phyloP scores from a whole-genome alignment of 148 eudicot genomes.

The Oxyria digyna region DNA sequence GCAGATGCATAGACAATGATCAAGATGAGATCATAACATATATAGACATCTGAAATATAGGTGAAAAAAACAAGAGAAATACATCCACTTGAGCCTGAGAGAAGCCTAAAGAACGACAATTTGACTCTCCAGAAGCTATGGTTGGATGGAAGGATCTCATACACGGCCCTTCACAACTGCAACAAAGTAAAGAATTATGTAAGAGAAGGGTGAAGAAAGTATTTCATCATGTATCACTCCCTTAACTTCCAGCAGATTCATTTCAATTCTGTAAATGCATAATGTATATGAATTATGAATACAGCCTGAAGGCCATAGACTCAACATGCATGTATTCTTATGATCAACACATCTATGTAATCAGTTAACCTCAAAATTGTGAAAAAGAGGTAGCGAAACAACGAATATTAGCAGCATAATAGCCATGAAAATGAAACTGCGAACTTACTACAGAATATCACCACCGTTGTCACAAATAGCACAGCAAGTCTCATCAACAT shows the following conservation, averaged over 20 bases:
- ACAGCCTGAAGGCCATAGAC: conserved; percentile 28
- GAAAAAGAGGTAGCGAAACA: neutral
- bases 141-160: conserved; percentile 23
- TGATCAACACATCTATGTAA: neutral
- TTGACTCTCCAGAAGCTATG: conserved; percentile 34
- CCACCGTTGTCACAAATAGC: conserved; percentile 86
- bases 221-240: too few relatives aligned
- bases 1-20: conserved; percentile 13
- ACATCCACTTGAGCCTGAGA: conserved; percentile 43
- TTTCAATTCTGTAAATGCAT: too few relatives aligned
- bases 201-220: too few relatives aligned
- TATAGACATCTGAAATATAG: neutral
- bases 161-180: neutral
- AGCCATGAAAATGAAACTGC: neutral
- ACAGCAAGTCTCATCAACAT: conserved; percentile 51
- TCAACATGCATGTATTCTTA: neutral
- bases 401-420: neutral
- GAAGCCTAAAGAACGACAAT: conserved; percentile 53
- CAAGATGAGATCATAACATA: neutral
- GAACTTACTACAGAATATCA: conserved; percentile 47
- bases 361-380: neutral
- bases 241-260: too few relatives aligned
- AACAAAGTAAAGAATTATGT: neutral
- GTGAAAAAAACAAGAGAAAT: conserved; percentile 11
- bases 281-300: too few relatives aligned